Evolutionary conservation across 164 flowering plant genomes (phyloP).

Genomic region (Aristolochia contorta): DNA sequence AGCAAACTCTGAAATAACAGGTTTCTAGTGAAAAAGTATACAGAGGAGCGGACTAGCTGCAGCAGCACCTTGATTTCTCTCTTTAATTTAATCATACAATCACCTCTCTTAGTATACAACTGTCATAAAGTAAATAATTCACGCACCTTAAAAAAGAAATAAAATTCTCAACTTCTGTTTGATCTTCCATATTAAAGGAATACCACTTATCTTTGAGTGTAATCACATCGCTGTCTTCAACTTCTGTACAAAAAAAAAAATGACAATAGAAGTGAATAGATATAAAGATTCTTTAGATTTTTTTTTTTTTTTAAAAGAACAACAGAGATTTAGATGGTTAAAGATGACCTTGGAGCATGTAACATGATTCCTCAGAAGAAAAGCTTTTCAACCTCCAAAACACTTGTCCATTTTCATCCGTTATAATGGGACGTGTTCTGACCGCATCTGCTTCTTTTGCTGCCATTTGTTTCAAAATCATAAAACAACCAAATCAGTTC

Average conservation of each 20-base stretch:
- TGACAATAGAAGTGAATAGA: neutral
- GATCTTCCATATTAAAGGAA: constrained; percentile 19
- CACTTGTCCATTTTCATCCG: constrained; percentile 42
- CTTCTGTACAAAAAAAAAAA: constrained; percentile 14
- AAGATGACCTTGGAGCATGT: constrained; percentile 62
- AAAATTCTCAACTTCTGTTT: constrained; percentile 16
- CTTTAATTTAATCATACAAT: too few relatives aligned
- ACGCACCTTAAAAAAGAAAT: constrained; percentile 27
- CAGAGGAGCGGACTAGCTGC: too few relatives aligned
- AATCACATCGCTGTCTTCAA: constrained; percentile 15
- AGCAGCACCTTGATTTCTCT: too few relatives aligned
- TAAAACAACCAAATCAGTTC: neutral
- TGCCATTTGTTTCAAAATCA: constrained; percentile 9
- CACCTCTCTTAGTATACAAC: too few relatives aligned
- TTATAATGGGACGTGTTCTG: constrained; percentile 49
- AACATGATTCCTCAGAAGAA: constrained; percentile 19
- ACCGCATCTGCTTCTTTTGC: constrained; percentile 39
- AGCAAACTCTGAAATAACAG: too few relatives aligned
- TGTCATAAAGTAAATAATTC: too few relatives aligned
- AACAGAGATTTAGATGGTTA: neutral
- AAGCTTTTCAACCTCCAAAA: constrained; percentile 55
- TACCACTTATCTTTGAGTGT: constrained; percentile 29
- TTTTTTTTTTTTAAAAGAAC: too few relatives aligned
- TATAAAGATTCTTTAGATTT: too few relatives aligned
- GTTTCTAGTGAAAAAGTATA: too few relatives aligned